phyloP scores from a whole-genome alignment of 1,284 basidiomycete species.

The Ceratorhiza oryzae-sativae region DNA sequence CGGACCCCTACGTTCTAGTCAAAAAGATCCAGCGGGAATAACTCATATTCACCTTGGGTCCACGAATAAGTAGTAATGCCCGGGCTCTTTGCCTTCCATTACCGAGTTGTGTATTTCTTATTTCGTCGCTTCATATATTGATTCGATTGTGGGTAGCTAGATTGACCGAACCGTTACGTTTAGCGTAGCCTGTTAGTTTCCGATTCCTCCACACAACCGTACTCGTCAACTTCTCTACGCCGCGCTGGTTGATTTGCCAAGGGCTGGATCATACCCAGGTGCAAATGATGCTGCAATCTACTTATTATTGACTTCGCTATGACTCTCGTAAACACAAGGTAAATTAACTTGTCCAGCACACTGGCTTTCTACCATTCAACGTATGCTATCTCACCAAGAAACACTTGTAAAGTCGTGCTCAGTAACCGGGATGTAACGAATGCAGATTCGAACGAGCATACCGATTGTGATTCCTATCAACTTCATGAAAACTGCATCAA shows the following conservation, averaged over 20 bases:
- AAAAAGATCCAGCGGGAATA: too few species aligned
- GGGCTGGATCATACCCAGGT: conserved; percentile 75
- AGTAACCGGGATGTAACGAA: background rate
- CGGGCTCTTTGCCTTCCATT: conserved; percentile 71
- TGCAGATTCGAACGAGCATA: conserved; percentile 45
- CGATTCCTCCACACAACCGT: background rate
- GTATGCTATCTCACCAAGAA: conserved; percentile 74
- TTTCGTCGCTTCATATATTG: conserved; percentile 70
- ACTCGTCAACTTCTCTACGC: conserved; percentile 33
- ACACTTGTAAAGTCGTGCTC: conserved; percentile 54
- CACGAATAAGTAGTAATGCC: conserved; percentile 80
- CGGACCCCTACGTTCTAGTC: conserved; percentile 56
- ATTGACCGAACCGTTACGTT: too few species aligned
- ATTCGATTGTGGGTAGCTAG: conserved; percentile 58
- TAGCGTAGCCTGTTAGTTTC: too few species aligned
- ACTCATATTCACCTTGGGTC: conserved; percentile 81
- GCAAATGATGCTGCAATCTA: conserved; percentile 71
- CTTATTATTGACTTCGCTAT: too few species aligned
- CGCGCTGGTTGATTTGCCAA: conserved; percentile 63
- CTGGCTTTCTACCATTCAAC: conserved; percentile 80
- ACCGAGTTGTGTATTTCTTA: conserved; percentile 79
- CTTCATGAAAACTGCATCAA: conserved; percentile 66
- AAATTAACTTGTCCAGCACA: conserved; percentile 72
- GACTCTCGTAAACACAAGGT: too few species aligned
- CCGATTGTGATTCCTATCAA: conserved; percentile 67